A percentile compares a stretch with the other conserved stretches of the same genome.
Conservation (phyloP, 1,284 basidiomycete genomes). For the Cryptococcus deneoformans region DNA sequence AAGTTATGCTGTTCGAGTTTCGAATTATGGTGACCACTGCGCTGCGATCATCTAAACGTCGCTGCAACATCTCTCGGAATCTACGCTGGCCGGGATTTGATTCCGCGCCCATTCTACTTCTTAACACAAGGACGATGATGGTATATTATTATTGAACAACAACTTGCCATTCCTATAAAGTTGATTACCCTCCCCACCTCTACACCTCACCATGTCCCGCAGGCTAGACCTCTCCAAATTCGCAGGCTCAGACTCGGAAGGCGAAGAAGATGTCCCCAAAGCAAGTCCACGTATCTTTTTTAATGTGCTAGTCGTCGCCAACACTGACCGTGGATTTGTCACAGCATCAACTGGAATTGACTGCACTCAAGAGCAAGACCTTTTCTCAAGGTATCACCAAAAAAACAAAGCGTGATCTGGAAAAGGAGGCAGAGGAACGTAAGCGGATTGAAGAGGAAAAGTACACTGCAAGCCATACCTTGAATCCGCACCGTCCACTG, state of each 20-base stretch:
- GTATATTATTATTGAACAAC: too few relatives aligned
- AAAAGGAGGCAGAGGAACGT: conserved; percentile 81
- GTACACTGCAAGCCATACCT: conserved; percentile 17
- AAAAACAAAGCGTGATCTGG: conserved; percentile 71
- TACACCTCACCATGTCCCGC: conserved; percentile 9
- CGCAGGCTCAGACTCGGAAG: conserved; percentile 44
- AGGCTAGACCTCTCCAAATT: conserved; percentile 47
- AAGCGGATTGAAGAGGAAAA: conserved; percentile 71
- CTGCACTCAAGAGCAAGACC: conserved; percentile 31
- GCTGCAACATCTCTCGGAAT: too few relatives aligned
- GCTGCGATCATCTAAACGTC: too few relatives aligned
- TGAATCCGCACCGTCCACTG: not conserved
- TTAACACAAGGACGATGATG: too few relatives aligned
- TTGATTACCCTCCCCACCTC: not conserved
- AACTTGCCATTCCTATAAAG: too few relatives aligned
- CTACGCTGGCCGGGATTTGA: too few relatives aligned
- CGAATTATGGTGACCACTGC: too few relatives aligned
- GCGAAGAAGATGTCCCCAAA: conserved; percentile 36
- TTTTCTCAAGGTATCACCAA: conserved; percentile 50
- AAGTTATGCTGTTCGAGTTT: too few relatives aligned
- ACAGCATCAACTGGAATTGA: not conserved
- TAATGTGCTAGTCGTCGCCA: too few relatives aligned
- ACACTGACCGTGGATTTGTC: not conserved
- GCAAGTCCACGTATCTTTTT: conserved; percentile 1
- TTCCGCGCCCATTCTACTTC: too few relatives aligned